Base-by-base conservation (phyloP, 306 rosid species). In the Cicer chorassanicum region DNA sequence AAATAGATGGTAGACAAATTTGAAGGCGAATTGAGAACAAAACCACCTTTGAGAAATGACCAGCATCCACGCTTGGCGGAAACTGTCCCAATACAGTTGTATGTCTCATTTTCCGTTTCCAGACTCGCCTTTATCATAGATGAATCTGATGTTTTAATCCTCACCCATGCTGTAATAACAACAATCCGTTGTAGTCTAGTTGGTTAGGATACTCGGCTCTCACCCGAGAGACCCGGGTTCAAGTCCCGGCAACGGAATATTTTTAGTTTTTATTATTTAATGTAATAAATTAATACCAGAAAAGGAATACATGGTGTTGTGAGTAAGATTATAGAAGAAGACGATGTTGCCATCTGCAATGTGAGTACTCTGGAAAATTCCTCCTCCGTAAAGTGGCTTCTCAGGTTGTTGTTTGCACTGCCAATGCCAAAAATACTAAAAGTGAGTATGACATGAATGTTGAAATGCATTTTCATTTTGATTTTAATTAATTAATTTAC, bases 21-120 rank as follows among this genome's bases (percentile, higher is more conserved):
- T 3, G 97, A 87, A 13, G 86, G 74, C 0, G 72, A 80, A 15
- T 68, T 21, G 0, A 87, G 75, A 60, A 87, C 76, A 84, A 91
- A 93, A n/a, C 98, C 98, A 48, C 98, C 98, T 80, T 93, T 93
- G 21, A 93, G 96, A 69, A 93, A 91, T 44, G 98, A 93, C 97
- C 98, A 93, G 76, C 97, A 93, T 62, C 91, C 91, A 60, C 8
- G n/a, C 79, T 79, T 91, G 19, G 97, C 94, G 15, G 83, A 80
- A 70, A 88, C 94, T 14, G 92, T 87, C 6, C 95, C 98, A 21
- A 93, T 85, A 72, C 97, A 91, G 13, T 65, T 21, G 60, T 77
- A 65, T 7, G 78, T 74, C 2, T 84, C 82, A 8, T 75, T 66
- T 60, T 84, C 90, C 6, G 88, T 77, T 73, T 77, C 71, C 0